Evolutionary conservation across 2,329 filamentous ascomycete genomes (phyloP), one percentile per base, ranked within the genome.

Genomic region (Cladosporium sphaerospermum): DNA sequence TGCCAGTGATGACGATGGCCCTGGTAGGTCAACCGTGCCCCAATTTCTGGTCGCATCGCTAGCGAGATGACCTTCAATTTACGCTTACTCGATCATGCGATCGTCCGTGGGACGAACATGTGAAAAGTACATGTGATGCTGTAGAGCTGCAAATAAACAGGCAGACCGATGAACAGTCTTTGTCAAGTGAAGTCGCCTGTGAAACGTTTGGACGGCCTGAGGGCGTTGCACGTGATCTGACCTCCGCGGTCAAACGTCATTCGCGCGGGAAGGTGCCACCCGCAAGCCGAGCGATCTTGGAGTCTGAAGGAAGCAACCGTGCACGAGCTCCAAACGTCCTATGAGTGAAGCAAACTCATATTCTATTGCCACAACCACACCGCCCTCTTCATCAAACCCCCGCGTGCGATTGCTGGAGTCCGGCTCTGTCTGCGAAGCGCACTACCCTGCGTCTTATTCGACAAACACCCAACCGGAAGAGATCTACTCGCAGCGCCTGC

Each of bases 401-500:
- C 18, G 40, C 48, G 31, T 37, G 37, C 34, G 8, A 14, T 33
- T 28, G 36, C 18, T 41, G 45, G 19, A 14, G 45, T 28, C 36
- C 32, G 31, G 18, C 37, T 28, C 16, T 28, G 23, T 16, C 36
- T 37, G 34, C 7, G 23, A 28, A 28, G 23, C 23, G 23, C 23
- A 28, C 4, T 7, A 28, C 23, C 5, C 23, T 5, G 2, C 7
- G 7, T 28, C 23, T 28, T 28, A 28, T 16, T 28, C 13, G 18
- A 34, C 23, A 16, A 14, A 32, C 33, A 16, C 14, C 40, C 40
- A 28, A 5, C 7, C 40, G 48, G 48, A 43, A 51, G 48, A 51
- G 31, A 16, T 39, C 40, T 18, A 19, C 33, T 51, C 48, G 48
- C 48, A 51, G 47, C 47, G 39, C 47, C 47, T 51, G 47, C 47